Evolutionary conservation across 306 rosid genomes (phyloP).

Genomic region (Gynostemma pentaphyllum): DNA sequence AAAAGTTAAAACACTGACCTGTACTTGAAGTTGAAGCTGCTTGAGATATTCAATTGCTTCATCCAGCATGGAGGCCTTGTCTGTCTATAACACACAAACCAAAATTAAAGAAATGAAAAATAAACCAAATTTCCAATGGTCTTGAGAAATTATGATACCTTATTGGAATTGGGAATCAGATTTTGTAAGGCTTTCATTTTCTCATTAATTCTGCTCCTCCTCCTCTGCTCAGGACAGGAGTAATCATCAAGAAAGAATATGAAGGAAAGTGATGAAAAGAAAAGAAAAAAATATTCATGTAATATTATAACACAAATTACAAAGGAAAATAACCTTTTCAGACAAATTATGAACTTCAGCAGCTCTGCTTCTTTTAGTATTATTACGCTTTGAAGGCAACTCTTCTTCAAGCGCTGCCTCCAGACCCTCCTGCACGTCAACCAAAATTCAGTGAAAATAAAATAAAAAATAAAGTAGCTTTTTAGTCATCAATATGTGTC

Average conservation of each 20-base stretch:
- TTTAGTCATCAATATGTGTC: no score
- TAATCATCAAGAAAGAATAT: no score
- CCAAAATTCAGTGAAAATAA: neutral
- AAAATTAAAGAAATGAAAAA: neutral
- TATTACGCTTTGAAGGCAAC: constrained; percentile 24
- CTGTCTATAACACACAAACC: constrained; percentile 44
- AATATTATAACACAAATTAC: neutral
- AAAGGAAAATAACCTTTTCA: constrained; percentile 49
- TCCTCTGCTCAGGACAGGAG: constrained; percentile 40
- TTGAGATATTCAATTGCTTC: constrained; percentile 95
- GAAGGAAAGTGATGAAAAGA: constrained; percentile 1
- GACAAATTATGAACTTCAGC: constrained; percentile 97
- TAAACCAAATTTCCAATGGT: neutral
- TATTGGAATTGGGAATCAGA: constrained; percentile 89
- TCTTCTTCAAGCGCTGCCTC: constrained; percentile 64
- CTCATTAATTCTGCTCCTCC: constrained; percentile 95
- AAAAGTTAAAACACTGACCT: constrained; percentile 43
- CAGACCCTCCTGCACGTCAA: constrained; percentile 44
- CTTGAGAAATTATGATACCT: constrained; percentile 26
- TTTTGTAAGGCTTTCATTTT: constrained; percentile 94
- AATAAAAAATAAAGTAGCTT: no score
- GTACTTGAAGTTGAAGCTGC: constrained; percentile 99
- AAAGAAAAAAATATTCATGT: neutral
- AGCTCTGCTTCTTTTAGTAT: constrained; percentile 89
- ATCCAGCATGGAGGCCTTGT: constrained; percentile 96